Evolutionary conservation across 352 stramenopile species (phyloP).

Genomic region (Globisporangium canariense): DNA sequence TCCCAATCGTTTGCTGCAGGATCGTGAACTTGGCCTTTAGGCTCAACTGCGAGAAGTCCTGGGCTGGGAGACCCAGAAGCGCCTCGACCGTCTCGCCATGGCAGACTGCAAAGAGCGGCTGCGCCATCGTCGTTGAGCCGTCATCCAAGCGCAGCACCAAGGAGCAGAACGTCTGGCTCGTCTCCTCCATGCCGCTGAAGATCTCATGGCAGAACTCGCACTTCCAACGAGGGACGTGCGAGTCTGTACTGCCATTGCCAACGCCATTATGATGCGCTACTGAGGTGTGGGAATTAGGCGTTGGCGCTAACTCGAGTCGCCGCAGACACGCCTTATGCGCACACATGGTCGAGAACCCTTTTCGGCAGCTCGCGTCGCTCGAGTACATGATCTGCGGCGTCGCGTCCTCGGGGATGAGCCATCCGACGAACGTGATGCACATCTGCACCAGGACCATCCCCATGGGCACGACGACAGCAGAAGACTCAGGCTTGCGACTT

Average conservation of each 20-base stretch:
- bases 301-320: conserved; percentile 18
- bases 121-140: conserved; percentile 11
- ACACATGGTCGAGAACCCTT: conserved; percentile 42
- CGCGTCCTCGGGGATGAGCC: conserved; percentile 38
- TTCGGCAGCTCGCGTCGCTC: conserved; percentile 43
- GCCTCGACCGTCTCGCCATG: conserved; percentile 35
- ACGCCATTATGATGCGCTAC: not conserved
- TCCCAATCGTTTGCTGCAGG: conserved; percentile 29
- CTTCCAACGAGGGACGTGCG: conserved; percentile 31
- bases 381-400: conserved; percentile 11
- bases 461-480: not conserved
- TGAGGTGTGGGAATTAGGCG: not conserved
- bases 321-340: conserved; percentile 33
- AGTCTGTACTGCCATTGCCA: not conserved
- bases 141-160: conserved; percentile 45
- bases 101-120: conserved; percentile 34
- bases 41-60: conserved; percentile 47
- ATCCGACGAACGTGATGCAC: conserved; percentile 35
- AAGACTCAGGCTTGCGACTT: not conserved
- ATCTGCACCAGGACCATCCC: conserved; percentile 22
- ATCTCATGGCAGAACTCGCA: conserved; percentile 55
- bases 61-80: conserved; percentile 37
- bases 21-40: conserved; percentile 33
- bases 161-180: conserved; percentile 38
- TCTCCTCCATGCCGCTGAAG: conserved; percentile 48